Evolutionary conservation across 2,329 filamentous ascomycete species (phyloP), one percentile per base, ranked within the genome.

Genomic region (Leptographium radiaticola): DNA sequence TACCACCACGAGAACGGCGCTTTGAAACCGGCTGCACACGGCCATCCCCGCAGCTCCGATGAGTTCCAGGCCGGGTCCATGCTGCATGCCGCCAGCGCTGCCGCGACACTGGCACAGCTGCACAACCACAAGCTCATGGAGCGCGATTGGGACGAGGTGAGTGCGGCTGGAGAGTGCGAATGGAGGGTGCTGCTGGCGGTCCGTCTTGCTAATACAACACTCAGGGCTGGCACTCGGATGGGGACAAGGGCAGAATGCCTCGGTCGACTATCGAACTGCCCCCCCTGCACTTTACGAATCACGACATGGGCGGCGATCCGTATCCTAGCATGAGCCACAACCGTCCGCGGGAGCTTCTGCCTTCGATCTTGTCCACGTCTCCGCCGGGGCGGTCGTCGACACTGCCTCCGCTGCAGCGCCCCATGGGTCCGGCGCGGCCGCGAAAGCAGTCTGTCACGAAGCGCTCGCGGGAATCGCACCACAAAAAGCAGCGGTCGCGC

Each of bases 401-500:
- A 0, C 75, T 95, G 30, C 89, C 90, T 33, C 89, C 90, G 4
- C 77, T 91, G 51, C 87, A 93, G 61, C 79, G 87, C 56, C 77
- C 82, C 44, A 72, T 87, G 42, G 87, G 86, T 43, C 76, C 81
- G 25, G 82, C 77, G 53, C 78, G 89, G 54, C 84, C 88, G 44
- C 81, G 89, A 59, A 96, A 95, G 70, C 86, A 87, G 58, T 96
- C 90, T 2, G 80, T 95, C 56, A 85, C 86, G 9, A 89, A 94
- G 67, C 82, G 86, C 60, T 81, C 83, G 42, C 78, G 86, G 54
- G 84, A 86, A 62, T 74, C 79, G 45, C 87, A 87, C 63, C 89
- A 95, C 62, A 89, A 90, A 65, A 85, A 88, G 62, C 84, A 84
- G 62, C 86, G 80, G 62, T 94, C 89, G 0, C 71, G 74, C 50